Base-by-base conservation (phyloP, 208 protist species). In the Leishmania amazonensis region DNA sequence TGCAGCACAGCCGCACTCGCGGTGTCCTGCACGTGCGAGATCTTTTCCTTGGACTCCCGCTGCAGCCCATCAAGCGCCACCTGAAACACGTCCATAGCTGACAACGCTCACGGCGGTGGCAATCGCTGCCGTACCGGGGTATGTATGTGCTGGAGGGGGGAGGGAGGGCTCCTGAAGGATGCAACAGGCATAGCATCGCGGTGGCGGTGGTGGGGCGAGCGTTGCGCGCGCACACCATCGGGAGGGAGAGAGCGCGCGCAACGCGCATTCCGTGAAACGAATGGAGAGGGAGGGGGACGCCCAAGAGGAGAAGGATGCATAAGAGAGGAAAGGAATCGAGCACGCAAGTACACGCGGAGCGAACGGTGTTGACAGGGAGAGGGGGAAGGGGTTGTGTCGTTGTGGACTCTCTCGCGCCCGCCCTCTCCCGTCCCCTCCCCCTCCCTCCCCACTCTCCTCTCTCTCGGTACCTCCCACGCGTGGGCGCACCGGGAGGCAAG, bases 31-130 rank as follows among this genome's bases (percentile, higher is more conserved):
- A 71, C 84, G 11, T 78, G 74, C 24, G 79, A 78, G 42, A 97
- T 97, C 35, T 89, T 87, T 80, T 97, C 91, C 68, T 94, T 91
- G 24, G 90, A 95, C 81, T 97, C 90, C 62, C 87, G 84, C 67
- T 89, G 54, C 72, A 97, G 87, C 3, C 73, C 76, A 68, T 90
- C 83, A 9, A 97, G 82, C 11, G 76, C 83, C 2, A 21, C 51
- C 67, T 93, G 85, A 75, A 95, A 87, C 6, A 42, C 76, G 28
- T 96, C 90, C 93, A 96, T 95, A 13, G n/a, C 49, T 9, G 47
- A 76, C 28, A 60, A 60, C 45, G 17, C 47, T 62, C 3, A 31
- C 40, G 21, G 13, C 40, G 40, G 42, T 49, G 62, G 62, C 68
- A 51, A 19, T 31, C 40, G 24, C 68, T 49, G 68, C 40, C 28